Percentiles rank a stretch among this genome's conserved stretches.
Conservation (phyloP, 371 early-diverging fungal species). For the Quaeritorhiza haematococci region DNA sequence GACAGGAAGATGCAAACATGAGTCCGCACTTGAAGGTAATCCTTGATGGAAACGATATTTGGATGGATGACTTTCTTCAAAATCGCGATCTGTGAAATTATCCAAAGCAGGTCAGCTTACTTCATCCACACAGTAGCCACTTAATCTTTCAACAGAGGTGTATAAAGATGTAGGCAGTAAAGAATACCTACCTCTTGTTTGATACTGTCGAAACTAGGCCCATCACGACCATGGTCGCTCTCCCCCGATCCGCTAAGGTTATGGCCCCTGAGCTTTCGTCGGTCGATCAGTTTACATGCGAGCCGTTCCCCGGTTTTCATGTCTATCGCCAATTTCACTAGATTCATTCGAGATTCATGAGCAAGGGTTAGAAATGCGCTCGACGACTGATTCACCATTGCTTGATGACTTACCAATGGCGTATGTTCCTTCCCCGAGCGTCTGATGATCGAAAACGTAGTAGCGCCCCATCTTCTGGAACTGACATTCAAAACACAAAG, state of each 20-base stretch:
- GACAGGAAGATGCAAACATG: slow-evolving; percentile 18
- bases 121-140: too few species aligned
- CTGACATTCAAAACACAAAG: too few species aligned
- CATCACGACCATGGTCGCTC: too few species aligned
- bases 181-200: slow-evolving; percentile 5
- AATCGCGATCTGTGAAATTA: slow-evolving; percentile 16
- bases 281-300: slow-evolving; percentile 21
- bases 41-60: slow-evolving; percentile 21
- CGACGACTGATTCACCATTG: background rate
- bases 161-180: too few species aligned
- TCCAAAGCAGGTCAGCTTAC: too few species aligned
- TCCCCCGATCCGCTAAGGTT: too few species aligned
- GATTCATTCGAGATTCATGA: background rate
- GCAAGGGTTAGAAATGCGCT: too few species aligned
- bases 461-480: too few species aligned
- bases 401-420: slow-evolving; percentile 14
- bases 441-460: slow-evolving; percentile 10
- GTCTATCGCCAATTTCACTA: slow-evolving; percentile 25
- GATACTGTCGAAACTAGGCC: too few species aligned
- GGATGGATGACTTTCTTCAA: slow-evolving; percentile 18
- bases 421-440: slow-evolving; percentile 17
- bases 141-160: background rate
- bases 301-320: slow-evolving; percentile 9
- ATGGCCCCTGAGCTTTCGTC: too few species aligned
- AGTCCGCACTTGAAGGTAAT: slow-evolving; percentile 5